phyloP scores from a whole-genome alignment of 2,329 filamentous ascomycete species.

The Alternaria brassicicola region DNA sequence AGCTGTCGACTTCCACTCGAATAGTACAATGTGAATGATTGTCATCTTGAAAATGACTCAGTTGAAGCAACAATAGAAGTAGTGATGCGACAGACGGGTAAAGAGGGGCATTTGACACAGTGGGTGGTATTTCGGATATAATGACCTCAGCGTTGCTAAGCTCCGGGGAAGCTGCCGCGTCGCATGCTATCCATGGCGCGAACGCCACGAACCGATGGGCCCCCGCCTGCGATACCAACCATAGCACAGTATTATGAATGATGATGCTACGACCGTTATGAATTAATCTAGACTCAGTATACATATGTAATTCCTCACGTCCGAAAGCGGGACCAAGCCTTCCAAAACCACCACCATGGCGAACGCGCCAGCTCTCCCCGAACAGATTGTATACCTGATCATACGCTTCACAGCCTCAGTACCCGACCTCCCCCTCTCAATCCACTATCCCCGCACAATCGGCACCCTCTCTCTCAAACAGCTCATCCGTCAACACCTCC shows the following conservation, averaged over 20 bases:
- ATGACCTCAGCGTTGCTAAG: conserved; percentile 31
- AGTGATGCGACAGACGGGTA: background rate
- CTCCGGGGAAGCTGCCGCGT: conserved; percentile 25
- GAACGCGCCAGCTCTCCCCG: conserved; percentile 37
- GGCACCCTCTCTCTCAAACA: conserved; percentile 82
- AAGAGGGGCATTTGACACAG: conserved; percentile 2
- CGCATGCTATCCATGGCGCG: conserved; percentile 5
- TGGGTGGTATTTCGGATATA: conserved; percentile 19
- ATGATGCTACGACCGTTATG: conserved; percentile 10
- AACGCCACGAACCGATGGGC: conserved; percentile 4
- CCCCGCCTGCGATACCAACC: conserved; percentile 14
- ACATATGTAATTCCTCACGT: conserved; percentile 5
- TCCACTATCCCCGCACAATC: conserved; percentile 70
- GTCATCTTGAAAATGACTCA: conserved; percentile 55
- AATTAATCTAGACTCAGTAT: background rate
- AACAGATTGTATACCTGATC: conserved; percentile 70
- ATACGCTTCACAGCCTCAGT: conserved; percentile 89
- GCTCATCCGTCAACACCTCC: conserved; percentile 75
- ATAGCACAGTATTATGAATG: conserved; percentile 1
- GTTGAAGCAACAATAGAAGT: background rate
- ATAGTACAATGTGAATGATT: conserved; percentile 71
- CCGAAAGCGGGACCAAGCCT: conserved; percentile 2
- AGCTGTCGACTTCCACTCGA: conserved; percentile 65
- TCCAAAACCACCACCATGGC: conserved; percentile 31
- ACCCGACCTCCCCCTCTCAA: conserved; percentile 80